Evolutionary conservation across 208 protist species (phyloP), one percentile per base, ranked within the genome.

Genomic region (Crithidia sp.): DNA sequence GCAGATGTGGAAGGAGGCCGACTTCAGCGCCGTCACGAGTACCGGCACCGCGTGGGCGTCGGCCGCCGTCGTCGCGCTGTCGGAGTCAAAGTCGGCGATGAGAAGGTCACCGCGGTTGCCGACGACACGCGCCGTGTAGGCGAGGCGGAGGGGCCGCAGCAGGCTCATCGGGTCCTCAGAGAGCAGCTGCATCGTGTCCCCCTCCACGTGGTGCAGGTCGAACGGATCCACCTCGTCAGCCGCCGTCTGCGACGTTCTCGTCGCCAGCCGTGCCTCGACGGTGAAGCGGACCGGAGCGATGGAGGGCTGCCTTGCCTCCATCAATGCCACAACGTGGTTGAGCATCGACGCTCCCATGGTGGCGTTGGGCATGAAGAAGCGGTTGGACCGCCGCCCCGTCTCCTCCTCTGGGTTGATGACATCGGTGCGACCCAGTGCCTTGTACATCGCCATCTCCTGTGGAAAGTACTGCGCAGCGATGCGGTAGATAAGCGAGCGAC

Each of bases 401-500:
- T 66, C 80, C 13, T 17, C 44, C 65, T 84, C 75, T 2, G 92
- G 92, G 74, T 97, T 81, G 14, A 65, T 37, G 47, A 72, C 67
- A 67, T 97, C 92, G 62, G 64, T 50, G 43, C 92, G 88, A 12
- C 74, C 65, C 9, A 95, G 81, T 5, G 67, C 70, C 5, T 72
- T 67, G 77, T 95, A 95, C n/a, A 76, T 56, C 37, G 83, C 77
- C 14, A 95, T 67, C 71, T 97, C 90, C 40, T 89, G 83, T 4
- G 90, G 85, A 62, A 97, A 95, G 75, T 97, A 94, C 67, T 87
- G 81, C 73, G 89, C 55, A 4, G 80, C 89, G 17, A 95, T 50
- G 50, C 84, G 83, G 73, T 89, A 97, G 41, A 93, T 65, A 12
- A 97, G 83, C 44, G 91, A 85, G 17, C 88, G 81, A 49, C 84